A percentile compares a stretch with the other conserved stretches of the same genome.
phyloP scores from a whole-genome alignment of 768 basidiomycete genomes.

The Omphalotus guepiniiformis region DNA sequence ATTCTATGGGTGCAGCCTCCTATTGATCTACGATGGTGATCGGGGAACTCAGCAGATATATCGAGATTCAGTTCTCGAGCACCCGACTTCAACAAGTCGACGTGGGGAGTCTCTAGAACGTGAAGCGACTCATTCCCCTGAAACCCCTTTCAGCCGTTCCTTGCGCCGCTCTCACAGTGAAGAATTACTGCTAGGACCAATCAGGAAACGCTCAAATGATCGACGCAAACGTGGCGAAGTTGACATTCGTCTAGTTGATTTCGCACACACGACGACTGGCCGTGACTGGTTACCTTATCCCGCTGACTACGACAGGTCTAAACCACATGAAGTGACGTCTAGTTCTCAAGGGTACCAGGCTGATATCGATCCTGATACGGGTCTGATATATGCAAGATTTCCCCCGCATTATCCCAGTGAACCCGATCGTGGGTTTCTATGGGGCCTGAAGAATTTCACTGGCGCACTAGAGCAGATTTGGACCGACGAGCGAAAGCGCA shows the following conservation, averaged over 20 bases:
- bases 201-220: conserved; percentile 60
- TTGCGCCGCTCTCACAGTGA: conserved; percentile 79
- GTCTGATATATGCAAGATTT: conserved; percentile 81
- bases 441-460: conserved; percentile 81
- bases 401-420: conserved; percentile 28
- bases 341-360: conserved; percentile 76
- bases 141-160: conserved; percentile 35
- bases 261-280: conserved; percentile 97
- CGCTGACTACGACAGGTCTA: conserved; percentile 33
- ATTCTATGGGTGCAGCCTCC: conserved; percentile 95
- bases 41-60: conserved; percentile 78
- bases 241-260: conserved; percentile 95
- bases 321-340: conserved; percentile 43
- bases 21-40: conserved; percentile 98
- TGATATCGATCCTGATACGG: conserved; percentile 76
- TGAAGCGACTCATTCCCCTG: conserved; percentile 33
- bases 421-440: conserved; percentile 92
- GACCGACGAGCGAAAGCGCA: conserved; percentile 75
- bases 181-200: conserved; percentile 66
- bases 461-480: conserved; percentile 79
- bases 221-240: conserved; percentile 76
- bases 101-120: conserved; percentile 79
- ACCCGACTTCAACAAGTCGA: conserved; percentile 64
- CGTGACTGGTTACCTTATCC: conserved; percentile 79
- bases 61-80: conserved; percentile 55